Base-by-base conservation (phyloP, 148 eudicot species). In the Euryodendron excelsum region DNA sequence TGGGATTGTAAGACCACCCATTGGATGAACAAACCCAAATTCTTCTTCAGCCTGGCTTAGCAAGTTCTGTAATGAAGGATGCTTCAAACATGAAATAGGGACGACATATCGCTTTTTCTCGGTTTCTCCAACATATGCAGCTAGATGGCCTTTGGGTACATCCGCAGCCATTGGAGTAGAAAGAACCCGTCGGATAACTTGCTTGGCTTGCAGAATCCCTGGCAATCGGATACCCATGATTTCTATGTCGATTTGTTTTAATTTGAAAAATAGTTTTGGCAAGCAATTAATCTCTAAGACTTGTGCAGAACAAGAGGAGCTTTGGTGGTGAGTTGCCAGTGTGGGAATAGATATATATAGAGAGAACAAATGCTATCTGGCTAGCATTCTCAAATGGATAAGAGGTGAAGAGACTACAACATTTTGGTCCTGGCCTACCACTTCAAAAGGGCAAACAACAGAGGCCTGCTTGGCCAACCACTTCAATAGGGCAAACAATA, bases 81-180 rank as follows among this genome's bases (percentile, higher is more conserved):
- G 72, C 56, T 65, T 72, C 84, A 81, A 72, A 69, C 63, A 81
- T 41, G 72, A 39, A 71, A 81, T 12, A 13, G 84, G 84, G 36
- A 81, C 77, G 50, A 77, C 77, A 71, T 30, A 81, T 31, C 77
- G 28, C 66, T 63, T 80, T 48, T 64, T 77, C 47, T 64, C 80
- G 5, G 69, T 79, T 41, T 85, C 85, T 1, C 91, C 91, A 62
- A 85, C 81, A 75, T 87, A 89, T 4, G 89, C 80, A 12, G 94
- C 87, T 48, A 89, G 62, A 67, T 87, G 87, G 18, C 91, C 92
- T 78, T 81, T 90, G 0, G 94, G 92, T 33, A 90, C 89, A 56
- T 80, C 76, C 11, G 50, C 1, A 34, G 64, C 47, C 27, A 65
- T 5, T 71, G 77, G 20, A 39, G 34, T 9, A n/a, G 34, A 69